Evolutionary conservation across 2,329 filamentous ascomycete species (phyloP).

Genomic region (Verruconis gallopava): DNA sequence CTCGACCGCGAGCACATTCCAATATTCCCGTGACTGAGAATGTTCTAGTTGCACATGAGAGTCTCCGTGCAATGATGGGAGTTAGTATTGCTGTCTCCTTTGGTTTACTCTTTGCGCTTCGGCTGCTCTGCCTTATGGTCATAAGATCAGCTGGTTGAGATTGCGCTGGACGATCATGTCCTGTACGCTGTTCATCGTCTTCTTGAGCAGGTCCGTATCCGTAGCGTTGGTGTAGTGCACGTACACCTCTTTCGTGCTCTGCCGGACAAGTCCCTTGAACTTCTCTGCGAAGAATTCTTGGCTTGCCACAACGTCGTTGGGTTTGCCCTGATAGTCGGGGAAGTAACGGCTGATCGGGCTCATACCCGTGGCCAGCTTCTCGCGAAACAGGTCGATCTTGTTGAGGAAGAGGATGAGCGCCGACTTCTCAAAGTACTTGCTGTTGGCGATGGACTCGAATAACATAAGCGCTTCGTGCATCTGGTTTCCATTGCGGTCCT

Average conservation of each 20-base stretch:
- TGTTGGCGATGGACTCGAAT: conserved; percentile 40
- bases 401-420: conserved; percentile 41
- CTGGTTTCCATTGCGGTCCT: conserved; percentile 77
- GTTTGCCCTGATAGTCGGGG: conserved; percentile 33
- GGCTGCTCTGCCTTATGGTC: conserved; percentile 11
- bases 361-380: conserved; percentile 34
- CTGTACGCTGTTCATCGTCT: conserved; percentile 40
- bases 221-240: conserved; percentile 41
- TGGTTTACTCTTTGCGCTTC: too few species aligned
- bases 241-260: conserved; percentile 38
- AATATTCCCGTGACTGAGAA: too few species aligned
- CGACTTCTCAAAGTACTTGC: conserved; percentile 38
- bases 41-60: too few species aligned
- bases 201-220: conserved; percentile 43
- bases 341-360: conserved; percentile 36
- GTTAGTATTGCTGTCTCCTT: too few species aligned
- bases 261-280: conserved; percentile 36
- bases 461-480: conserved; percentile 42
- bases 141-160: conserved; percentile 35
- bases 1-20: too few species aligned
- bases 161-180: conserved; percentile 43
- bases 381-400: conserved; percentile 40
- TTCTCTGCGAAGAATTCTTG: conserved; percentile 39
- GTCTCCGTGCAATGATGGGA: too few species aligned
- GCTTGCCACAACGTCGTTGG: conserved; percentile 34